Percentiles rank a stretch among this genome's conserved stretches.
Conservation (phyloP, 345 rosid species). For the Cardamine resedifolia region DNA sequence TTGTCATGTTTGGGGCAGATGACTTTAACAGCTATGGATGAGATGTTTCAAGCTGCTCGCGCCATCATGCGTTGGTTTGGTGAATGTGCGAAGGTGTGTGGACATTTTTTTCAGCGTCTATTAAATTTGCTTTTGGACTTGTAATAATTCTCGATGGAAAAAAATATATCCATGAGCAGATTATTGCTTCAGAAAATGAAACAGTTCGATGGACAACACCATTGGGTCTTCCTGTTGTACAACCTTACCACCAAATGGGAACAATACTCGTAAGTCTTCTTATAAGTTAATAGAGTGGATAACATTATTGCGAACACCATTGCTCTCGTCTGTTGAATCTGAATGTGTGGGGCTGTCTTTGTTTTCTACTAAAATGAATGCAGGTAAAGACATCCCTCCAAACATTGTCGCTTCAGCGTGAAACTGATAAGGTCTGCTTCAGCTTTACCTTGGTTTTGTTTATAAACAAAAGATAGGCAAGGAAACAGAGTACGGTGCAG, state of each 20-base stretch:
- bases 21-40: conserved; percentile 81
- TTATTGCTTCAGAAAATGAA: conserved; percentile 85
- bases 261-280: conserved; percentile 63
- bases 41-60: conserved; percentile 98
- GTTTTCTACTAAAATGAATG: conserved; percentile 29
- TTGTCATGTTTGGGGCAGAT: conserved; percentile 49
- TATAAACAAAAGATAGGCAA: not conserved
- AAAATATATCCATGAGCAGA: conserved; percentile 37
- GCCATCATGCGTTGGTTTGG: conserved; percentile 94
- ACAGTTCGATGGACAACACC: conserved; percentile 97
- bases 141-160: not conserved
- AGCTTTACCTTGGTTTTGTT: conserved; percentile 26
- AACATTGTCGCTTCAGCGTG: conserved; percentile 73
- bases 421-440: conserved; percentile 72
- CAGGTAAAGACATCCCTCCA: conserved; percentile 98
- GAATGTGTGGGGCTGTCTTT: conserved; percentile 1
- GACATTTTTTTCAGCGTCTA: conserved; percentile 5
- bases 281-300: not conserved
- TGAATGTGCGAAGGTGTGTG: conserved; percentile 90
- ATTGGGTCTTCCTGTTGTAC: conserved; percentile 97
- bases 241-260: conserved; percentile 82
- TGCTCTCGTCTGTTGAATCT: not conserved
- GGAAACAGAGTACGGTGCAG: not conserved
- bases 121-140: not conserved
- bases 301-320: not conserved